Conservation (phyloP, 441 rosid species). For the Gossypium lobatum region DNA sequence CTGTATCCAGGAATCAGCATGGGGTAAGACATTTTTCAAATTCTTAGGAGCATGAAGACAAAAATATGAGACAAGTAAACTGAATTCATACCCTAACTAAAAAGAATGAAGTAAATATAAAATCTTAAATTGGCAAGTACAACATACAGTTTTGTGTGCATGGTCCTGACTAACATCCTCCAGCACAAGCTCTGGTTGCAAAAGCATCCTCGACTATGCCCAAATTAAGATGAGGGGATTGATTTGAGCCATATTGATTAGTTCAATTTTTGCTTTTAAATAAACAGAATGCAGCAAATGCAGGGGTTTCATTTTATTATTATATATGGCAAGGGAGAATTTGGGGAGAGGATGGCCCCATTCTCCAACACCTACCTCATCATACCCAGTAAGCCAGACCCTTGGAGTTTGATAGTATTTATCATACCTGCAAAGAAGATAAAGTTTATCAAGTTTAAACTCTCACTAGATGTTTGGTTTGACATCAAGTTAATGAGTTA, state of each 20-base stretch:
- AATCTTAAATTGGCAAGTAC: background rate
- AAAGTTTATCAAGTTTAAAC: background rate
- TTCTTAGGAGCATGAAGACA: background rate
- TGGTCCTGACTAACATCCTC: slow-evolving; percentile 96
- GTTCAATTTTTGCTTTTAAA: background rate
- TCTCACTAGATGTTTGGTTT: background rate
- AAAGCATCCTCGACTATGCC: slow-evolving; percentile 74
- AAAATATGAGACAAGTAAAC: background rate
- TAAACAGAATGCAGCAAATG: background rate
- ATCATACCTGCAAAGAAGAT: slow-evolving; percentile 66
- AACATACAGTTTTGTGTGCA: slow-evolving; percentile 74
- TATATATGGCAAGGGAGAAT: background rate
- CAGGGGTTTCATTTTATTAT: background rate
- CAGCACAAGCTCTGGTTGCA: slow-evolving; percentile 80
- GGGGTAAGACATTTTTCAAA: background rate
- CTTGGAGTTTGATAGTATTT: slow-evolving; percentile 99
- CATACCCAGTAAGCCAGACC: slow-evolving; percentile 99
- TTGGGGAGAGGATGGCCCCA: background rate
- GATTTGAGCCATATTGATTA: slow-evolving; percentile 7
- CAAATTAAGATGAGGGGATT: slow-evolving; percentile 6
- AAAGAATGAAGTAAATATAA: background rate
- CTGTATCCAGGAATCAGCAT: slow-evolving; percentile 30
- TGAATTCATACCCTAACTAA: background rate
- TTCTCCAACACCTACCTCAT: slow-evolving; percentile 55
- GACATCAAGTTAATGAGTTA: background rate